Conservation (phyloP, 495 filamentous ascomycete species). For the Podospora pseudopauciseta region DNA sequence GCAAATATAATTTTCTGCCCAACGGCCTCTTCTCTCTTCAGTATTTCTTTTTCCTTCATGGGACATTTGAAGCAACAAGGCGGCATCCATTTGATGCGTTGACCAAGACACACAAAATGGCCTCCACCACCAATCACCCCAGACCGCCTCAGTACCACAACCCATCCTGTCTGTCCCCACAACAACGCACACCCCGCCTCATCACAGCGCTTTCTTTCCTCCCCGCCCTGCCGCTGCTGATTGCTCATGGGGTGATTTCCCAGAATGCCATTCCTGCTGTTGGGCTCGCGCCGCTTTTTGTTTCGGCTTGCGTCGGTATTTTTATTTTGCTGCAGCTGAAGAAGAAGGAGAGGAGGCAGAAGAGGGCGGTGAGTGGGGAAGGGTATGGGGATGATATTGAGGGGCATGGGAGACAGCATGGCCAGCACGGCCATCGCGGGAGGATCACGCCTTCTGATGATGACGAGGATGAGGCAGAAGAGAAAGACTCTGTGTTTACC, state of each 20-base stretch:
- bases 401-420: slow-evolving; percentile 4
- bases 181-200: slow-evolving; percentile 30
- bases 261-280: slow-evolving; percentile 35
- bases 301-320: slow-evolving; percentile 32
- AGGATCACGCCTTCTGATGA: not conserved
- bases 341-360: slow-evolving; percentile 4
- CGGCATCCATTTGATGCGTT: not conserved
- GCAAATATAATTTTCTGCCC: not conserved
- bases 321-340: slow-evolving; percentile 25
- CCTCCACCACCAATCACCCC: slow-evolving; percentile 2
- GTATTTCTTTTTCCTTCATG: not conserved
- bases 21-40: not conserved
- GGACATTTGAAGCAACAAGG: not conserved
- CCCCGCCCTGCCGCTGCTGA: slow-evolving; percentile 50
- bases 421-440: slow-evolving; percentile 10
- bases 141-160: not conserved
- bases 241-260: slow-evolving; percentile 41
- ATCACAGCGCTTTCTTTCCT: slow-evolving; percentile 48
- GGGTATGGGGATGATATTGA: slow-evolving; percentile 8
- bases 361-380: slow-evolving; percentile 6
- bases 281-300: slow-evolving; percentile 38
- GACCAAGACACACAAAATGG: not conserved
- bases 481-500: slow-evolving; percentile 17
- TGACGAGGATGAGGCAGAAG: slow-evolving; percentile 16
- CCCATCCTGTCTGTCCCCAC: slow-evolving; percentile 9